Base-by-base conservation (phyloP, 2,329 filamentous ascomycete species). In the Annulohypoxylon truncatum region DNA sequence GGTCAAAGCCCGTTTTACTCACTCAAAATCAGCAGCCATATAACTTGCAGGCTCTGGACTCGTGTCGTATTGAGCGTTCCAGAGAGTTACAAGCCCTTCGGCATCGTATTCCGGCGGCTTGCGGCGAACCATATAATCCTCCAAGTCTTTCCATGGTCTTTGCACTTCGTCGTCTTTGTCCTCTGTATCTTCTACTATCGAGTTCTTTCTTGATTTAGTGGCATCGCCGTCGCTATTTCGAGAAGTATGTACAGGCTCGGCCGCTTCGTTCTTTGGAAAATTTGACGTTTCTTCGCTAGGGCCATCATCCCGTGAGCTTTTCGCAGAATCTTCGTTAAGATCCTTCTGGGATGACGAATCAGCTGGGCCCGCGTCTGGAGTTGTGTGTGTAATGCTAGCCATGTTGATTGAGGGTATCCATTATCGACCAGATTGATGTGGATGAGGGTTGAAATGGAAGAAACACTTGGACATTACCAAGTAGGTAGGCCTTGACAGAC, bases 31-130 rank as follows among this genome's bases (percentile, higher is more conserved):
- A 35, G 24, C 5, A 9, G 38, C 38, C 52, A 55, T 46, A 22
- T 46, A 38, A 15, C 4, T 5, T 31, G 9, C 10, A 31, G 26
- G 13, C 10, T 40, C 20, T 26, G 33, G 13, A 12, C 33, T 22
- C 24, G 29, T 9, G 4, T 38, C 20, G 28, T 55, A 3, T 33
- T n/a, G 26, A 31, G 26, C 26, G 6, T 55, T 29, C 52, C 52
- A 55, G 28, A 55, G 52, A 31, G 52, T 55, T 24, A 55, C 52
- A 22, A 55, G 52, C 15, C 52, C 52, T 26, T 55, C 35, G 5
- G 40, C 24, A 4, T 31, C 22, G n/a, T 46, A 33, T 18, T 55
- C 52, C 18, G 52, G 38, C 2, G 12, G n/a, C 22, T 46, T 46
- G 2, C 20, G 12, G 18, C 33, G 1, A 5, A 5, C 13, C 50